These are phyloP conservation scores for Chlorella ohadii DNA, from an alignment of 139 green algal species.

Conservation along the genomic window DNA sequence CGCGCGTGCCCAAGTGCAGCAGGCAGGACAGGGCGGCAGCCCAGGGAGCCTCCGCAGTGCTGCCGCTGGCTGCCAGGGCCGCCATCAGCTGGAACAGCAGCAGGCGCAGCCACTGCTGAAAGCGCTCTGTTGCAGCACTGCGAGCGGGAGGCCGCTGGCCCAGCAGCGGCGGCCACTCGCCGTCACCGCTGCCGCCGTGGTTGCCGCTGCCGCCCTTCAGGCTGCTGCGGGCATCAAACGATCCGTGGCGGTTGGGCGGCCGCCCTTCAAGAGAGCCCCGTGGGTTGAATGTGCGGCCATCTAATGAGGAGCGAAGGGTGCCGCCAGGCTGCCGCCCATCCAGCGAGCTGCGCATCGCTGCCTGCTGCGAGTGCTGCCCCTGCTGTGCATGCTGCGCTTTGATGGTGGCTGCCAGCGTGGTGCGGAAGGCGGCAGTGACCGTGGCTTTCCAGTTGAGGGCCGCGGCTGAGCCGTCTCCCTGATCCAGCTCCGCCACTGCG, in stretches of 20 bases:
- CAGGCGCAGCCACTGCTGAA: constrained; percentile 72
- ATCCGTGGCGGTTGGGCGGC: no score
- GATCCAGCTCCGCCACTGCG: constrained; percentile 21
- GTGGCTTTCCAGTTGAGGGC: constrained; percentile 30
- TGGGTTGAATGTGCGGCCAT: neutral
- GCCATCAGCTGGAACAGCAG: constrained; percentile 71
- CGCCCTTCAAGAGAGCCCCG: neutral
- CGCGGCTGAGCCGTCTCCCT: neutral
- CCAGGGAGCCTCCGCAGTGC: constrained; percentile 62
- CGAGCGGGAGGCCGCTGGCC: neutral
- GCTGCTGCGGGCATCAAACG: no score
- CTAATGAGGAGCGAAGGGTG: neutral
- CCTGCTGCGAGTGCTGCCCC: neutral
- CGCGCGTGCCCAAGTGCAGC: constrained; percentile 61
- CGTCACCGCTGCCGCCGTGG: neutral
- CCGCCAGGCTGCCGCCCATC: neutral
- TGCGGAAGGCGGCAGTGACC: constrained; percentile 36
- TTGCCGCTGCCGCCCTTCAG: no score
- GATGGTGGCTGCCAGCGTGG: constrained; percentile 21
- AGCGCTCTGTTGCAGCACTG: constrained; percentile 29
- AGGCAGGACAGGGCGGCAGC: constrained; percentile 67
- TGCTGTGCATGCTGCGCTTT: neutral
- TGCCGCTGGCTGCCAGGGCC: constrained; percentile 39
- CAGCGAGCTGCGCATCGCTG: neutral
- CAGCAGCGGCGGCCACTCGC: constrained; percentile 35